phyloP scores from a whole-genome alignment of 163 green algal species.

The Scenedesmus sp. region DNA sequence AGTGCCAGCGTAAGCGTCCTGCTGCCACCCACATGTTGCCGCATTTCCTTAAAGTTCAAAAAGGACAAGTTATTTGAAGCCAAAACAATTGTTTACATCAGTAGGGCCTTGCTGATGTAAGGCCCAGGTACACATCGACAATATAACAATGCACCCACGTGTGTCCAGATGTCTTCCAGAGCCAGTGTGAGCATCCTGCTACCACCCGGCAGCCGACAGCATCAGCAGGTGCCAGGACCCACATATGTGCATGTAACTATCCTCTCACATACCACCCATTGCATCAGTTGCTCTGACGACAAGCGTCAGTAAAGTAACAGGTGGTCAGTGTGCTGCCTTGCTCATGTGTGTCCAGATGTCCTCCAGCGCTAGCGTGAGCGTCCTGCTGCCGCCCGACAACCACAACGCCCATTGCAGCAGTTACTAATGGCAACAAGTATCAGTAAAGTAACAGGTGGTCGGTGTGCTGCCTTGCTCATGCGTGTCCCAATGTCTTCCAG shows the following conservation, averaged over 20 bases:
- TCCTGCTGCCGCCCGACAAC: constrained; percentile 49
- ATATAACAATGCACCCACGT: constrained; percentile 8
- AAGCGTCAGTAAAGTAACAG: too few relatives aligned
- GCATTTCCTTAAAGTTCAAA: background rate
- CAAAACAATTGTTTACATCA: too few relatives aligned
- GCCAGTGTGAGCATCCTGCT: constrained; percentile 48
- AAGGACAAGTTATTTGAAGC: too few relatives aligned
- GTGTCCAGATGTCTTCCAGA: constrained; percentile 53
- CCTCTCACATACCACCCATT: constrained; percentile 34
- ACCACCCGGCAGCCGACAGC: constrained; percentile 53
- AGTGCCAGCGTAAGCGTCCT: constrained; percentile 49
- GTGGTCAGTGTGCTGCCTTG: too few relatives aligned
- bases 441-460: too few relatives aligned
- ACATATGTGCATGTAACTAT: background rate
- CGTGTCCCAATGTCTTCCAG: constrained; percentile 52
- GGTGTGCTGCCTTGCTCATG: too few relatives aligned
- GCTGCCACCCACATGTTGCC: constrained; percentile 48
- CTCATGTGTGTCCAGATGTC: constrained; percentile 46
- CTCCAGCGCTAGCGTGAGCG: constrained; percentile 51
- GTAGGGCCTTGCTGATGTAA: too few relatives aligned
- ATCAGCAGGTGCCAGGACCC: background rate
- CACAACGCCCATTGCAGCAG: constrained; percentile 51
- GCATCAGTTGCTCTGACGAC: constrained; percentile 40
- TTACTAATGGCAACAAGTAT: background rate
- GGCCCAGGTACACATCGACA: too few relatives aligned